These are phyloP conservation scores for Suillus americanus DNA, from an alignment of 768 basidiomycete species.

Conservation along the genomic window DNA sequence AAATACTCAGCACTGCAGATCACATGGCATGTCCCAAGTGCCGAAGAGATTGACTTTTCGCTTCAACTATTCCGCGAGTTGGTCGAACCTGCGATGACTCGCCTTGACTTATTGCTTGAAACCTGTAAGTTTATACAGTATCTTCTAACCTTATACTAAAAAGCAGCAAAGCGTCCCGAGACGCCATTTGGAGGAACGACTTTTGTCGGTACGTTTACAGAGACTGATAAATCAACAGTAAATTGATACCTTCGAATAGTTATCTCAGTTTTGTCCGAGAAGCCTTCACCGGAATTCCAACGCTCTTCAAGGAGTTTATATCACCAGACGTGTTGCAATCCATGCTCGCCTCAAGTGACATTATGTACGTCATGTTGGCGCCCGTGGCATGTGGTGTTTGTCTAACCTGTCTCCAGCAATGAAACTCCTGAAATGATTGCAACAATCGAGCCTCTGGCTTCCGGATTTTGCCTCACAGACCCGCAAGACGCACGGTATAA, in stretches of 20 bases:
- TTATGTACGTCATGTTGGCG: constrained; percentile 49
- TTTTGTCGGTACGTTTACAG: constrained; percentile 64
- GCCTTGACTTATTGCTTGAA: constrained; percentile 57
- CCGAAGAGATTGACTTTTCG: constrained; percentile 73
- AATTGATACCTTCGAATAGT: constrained; percentile 31
- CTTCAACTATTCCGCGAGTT: constrained; percentile 66
- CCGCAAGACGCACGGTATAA: constrained; percentile 62
- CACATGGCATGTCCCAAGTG: constrained; percentile 75
- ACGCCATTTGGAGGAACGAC: constrained; percentile 78
- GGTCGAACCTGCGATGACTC: constrained; percentile 59
- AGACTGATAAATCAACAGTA: background rate
- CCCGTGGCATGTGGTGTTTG: background rate
- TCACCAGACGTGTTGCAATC: constrained; percentile 46
- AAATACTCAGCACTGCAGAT: constrained; percentile 38
- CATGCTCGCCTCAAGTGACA: constrained; percentile 56
- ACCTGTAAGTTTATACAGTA: constrained; percentile 37
- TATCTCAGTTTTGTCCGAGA: constrained; percentile 73
- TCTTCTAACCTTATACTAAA: constrained; percentile 1
- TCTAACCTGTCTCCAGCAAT: constrained; percentile 40
- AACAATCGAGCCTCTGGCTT: constrained; percentile 54
- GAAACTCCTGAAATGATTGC: constrained; percentile 81
- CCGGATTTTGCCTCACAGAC: constrained; percentile 70
- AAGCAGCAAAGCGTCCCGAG: constrained; percentile 35
- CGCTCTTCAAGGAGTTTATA: constrained; percentile 55
- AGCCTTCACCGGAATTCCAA: constrained; percentile 73